A percentile compares a stretch with the other conserved stretches of the same genome.
Evolutionary conservation across 208 protist genomes (phyloP).

Genomic region (Crithidia fasciculata): DNA sequence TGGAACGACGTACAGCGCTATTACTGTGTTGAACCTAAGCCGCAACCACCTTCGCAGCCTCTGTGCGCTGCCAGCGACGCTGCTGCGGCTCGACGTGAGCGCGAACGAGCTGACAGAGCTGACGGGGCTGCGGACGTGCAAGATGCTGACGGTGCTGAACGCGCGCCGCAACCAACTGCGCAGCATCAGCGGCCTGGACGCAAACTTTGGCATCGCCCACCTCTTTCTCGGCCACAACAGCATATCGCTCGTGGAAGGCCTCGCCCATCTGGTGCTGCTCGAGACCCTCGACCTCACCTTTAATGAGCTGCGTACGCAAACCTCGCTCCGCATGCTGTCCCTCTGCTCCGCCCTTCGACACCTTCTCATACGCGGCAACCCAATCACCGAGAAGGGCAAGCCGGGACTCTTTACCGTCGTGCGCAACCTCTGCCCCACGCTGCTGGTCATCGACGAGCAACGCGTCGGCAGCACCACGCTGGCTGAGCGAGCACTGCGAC

Average conservation of each 20-base stretch:
- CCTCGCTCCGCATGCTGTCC: conserved; percentile 72
- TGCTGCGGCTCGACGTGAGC: conserved; percentile 86
- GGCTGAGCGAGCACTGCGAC: conserved; percentile 40
- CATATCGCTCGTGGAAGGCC: conserved; percentile 62
- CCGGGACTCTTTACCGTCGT: conserved; percentile 49
- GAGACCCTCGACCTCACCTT: conserved; percentile 87
- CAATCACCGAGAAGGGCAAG: conserved; percentile 48
- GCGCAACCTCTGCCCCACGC: conserved; percentile 85
- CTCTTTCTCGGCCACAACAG: conserved; percentile 85
- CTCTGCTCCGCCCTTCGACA: conserved; percentile 66
- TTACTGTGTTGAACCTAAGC: conserved; percentile 82
- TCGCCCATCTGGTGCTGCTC: conserved; percentile 81
- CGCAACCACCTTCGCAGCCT: conserved; percentile 63
- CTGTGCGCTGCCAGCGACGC: conserved; percentile 55
- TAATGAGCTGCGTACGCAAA: conserved; percentile 65
- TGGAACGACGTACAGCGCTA: conserved; percentile 35
- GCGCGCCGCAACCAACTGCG: conserved; percentile 66
- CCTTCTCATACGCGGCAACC: conserved; percentile 80
- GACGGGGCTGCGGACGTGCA: conserved; percentile 59
- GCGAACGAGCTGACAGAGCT: conserved; percentile 66
- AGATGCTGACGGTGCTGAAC: conserved; percentile 85
- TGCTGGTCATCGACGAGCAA: conserved; percentile 71
- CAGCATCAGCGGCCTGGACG: conserved; percentile 53
- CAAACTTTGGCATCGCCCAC: conserved; percentile 62
- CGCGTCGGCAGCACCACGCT: conserved; percentile 55